Base-by-base conservation (phyloP, 1,139 yeast genomes). In the Hanseniaspora uvarum region DNA sequence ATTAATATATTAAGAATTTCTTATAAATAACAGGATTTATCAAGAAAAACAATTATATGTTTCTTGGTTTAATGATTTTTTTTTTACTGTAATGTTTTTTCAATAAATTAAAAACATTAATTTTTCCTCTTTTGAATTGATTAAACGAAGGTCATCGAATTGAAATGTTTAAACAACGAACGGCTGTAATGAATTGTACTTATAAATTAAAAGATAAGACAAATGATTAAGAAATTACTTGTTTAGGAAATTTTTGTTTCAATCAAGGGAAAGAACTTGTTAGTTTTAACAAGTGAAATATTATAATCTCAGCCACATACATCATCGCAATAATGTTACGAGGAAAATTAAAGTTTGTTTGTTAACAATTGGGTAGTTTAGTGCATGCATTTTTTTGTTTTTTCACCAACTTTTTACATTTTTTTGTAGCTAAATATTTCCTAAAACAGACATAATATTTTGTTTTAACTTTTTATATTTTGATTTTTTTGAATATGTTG, bases 71-170 rank as follows among this genome's bases (percentile, higher is more conserved):
- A 5, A 10, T 4, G 12, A 5, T 14, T n/a, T n/a, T 7, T 24
- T 4, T 23, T 23, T 23, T 38, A 5, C 18, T 14, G 3, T 12
- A 23, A n/a, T n/a, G n/a, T n/a, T n/a, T n/a, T n/a, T n/a, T n/a
- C n/a, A n/a, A n/a, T n/a, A n/a, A n/a, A n/a, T n/a, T n/a, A n/a
- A n/a, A n/a, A n/a, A n/a, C n/a, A n/a, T n/a, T n/a, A n/a, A 23
- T 39, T 23, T 31, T 39, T 24, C 43, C 43, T 23, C 8, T 39
- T 39, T 39, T 23, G 43, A 39, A 39, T 39, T 39, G 43, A 39
- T 39, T 39, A 39, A 39, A 39, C 43, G 14, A 18, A 31, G 14
- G 31, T 14, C n/a, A 31, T 31, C n/a, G 12, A 11, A 31, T 8
- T 31, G n/a, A 11, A 11, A 12, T 31, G 11, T 31, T 31, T 31